phyloP scores from a whole-genome alignment of 2,329 filamentous ascomycete species.

The Didymellaceae sp. region DNA sequence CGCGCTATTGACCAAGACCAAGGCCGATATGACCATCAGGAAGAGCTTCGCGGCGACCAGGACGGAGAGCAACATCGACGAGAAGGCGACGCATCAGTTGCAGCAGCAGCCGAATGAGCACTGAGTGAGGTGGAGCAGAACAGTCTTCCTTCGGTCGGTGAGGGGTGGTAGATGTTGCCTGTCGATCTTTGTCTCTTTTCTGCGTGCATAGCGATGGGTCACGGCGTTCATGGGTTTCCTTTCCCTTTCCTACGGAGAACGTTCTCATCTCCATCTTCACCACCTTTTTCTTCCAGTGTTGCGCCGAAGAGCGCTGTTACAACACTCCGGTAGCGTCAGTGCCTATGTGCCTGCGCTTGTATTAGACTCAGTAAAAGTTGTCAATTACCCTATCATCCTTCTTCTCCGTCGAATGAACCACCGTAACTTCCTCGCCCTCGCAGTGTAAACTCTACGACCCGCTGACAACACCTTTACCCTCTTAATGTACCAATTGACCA shows the following conservation, averaged over 20 bases:
- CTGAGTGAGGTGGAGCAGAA: neutral
- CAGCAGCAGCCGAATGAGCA: slow-evolving; percentile 25
- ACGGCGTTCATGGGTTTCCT: slow-evolving; percentile 5
- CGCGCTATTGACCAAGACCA: slow-evolving; percentile 52
- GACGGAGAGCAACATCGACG: slow-evolving; percentile 27
- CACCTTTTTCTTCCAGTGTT: neutral
- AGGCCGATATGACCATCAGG: slow-evolving; percentile 43
- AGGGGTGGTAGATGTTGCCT: neutral
- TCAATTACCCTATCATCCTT: neutral
- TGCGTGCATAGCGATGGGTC: slow-evolving; percentile 19
- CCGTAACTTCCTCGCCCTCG: no score
- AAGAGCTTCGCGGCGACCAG: slow-evolving; percentile 36
- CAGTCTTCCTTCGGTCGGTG: slow-evolving; percentile 6
- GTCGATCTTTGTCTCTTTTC: slow-evolving; percentile 14
- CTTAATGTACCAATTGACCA: no score
- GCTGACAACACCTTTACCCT: no score
- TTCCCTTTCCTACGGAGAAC: neutral
- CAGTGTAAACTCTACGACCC: no score
- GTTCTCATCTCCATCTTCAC: neutral
- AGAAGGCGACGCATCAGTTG: slow-evolving; percentile 26
- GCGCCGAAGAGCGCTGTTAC: slow-evolving; percentile 8
- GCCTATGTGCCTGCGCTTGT: slow-evolving; percentile 12
- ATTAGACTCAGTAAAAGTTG: slow-evolving; percentile 10
- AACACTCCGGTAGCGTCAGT: slow-evolving; percentile 2
- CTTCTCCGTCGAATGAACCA: no score